Evolutionary conservation across 2,329 filamentous ascomycete species (phyloP).

Genomic region (Pseudocercospora pini-densiflorae): DNA sequence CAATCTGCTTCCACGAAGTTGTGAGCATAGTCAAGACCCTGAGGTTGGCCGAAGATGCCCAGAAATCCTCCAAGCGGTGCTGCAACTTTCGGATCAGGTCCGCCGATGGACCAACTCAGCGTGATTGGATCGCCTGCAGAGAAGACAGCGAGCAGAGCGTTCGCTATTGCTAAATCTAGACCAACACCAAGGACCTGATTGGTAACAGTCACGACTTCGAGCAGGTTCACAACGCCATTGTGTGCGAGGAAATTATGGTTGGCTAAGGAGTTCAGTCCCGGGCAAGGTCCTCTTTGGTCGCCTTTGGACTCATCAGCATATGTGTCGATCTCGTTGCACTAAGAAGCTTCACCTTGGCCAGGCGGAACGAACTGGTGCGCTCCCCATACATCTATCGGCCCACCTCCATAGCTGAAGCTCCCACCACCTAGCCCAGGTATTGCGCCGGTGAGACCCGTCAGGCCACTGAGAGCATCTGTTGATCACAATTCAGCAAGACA

Average conservation of each 20-base stretch:
- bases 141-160: constrained; percentile 42
- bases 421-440: not conserved
- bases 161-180: constrained; percentile 43
- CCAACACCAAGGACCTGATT: constrained; percentile 22
- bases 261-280: constrained; percentile 48
- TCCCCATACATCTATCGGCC: not conserved
- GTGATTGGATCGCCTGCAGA: constrained; percentile 49
- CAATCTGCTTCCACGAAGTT: constrained; percentile 40
- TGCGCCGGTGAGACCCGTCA: not conserved
- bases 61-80: not conserved
- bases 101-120: constrained; percentile 49
- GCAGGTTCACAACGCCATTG: constrained; percentile 45
- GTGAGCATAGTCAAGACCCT: constrained; percentile 6
- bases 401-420: not conserved
- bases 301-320: not conserved
- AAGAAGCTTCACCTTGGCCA: not conserved
- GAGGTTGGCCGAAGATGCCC: not conserved
- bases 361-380: constrained; percentile 3
- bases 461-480: not conserved
- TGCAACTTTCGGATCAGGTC: constrained; percentile 43
- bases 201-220: not conserved
- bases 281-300: constrained; percentile 41
- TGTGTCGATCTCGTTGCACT: not conserved
- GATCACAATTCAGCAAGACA: not conserved
- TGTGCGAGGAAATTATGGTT: constrained; percentile 50